These are phyloP conservation scores for Leucosporidium creatinivorum DNA, from an alignment of 768 basidiomycete species.

Conservation along the genomic window DNA sequence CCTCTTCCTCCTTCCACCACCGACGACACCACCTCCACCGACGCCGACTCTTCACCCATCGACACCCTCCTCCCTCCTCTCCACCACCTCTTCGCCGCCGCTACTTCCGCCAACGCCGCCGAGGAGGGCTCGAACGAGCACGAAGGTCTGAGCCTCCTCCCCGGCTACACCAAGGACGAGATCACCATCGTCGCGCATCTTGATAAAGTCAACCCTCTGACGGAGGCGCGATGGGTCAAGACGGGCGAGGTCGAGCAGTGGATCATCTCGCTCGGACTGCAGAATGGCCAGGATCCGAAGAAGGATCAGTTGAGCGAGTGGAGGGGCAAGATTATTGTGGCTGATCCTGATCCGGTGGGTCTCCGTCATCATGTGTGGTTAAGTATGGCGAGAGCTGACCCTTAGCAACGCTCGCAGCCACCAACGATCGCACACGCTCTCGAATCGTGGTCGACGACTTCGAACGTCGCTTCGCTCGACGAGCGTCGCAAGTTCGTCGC, in stretches of 20 bases:
- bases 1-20: not conserved
- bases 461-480: constrained; percentile 61
- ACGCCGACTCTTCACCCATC: not conserved
- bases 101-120: not conserved
- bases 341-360: constrained; percentile 90
- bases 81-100: constrained; percentile 14
- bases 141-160: constrained; percentile 55
- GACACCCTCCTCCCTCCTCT: constrained; percentile 26
- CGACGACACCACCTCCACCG: not conserved
- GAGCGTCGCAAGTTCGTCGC: constrained; percentile 83
- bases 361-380: no score
- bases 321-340: constrained; percentile 86
- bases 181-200: constrained; percentile 42
- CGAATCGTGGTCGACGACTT: constrained; percentile 81
- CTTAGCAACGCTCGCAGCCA: constrained; percentile 49
- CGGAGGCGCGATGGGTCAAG: constrained; percentile 95
- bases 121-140: constrained; percentile 7
- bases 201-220: constrained; percentile 78
- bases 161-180: constrained; percentile 36
- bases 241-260: constrained; percentile 90
- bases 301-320: constrained; percentile 47
- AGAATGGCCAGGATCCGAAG: constrained; percentile 27
- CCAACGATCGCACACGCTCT: constrained; percentile 86
- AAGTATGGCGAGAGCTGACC: not conserved
- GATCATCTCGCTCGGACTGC: constrained; percentile 49